phyloP scores from a whole-genome alignment of 140 eudicot species.

The Erigeron philadelphicus region DNA sequence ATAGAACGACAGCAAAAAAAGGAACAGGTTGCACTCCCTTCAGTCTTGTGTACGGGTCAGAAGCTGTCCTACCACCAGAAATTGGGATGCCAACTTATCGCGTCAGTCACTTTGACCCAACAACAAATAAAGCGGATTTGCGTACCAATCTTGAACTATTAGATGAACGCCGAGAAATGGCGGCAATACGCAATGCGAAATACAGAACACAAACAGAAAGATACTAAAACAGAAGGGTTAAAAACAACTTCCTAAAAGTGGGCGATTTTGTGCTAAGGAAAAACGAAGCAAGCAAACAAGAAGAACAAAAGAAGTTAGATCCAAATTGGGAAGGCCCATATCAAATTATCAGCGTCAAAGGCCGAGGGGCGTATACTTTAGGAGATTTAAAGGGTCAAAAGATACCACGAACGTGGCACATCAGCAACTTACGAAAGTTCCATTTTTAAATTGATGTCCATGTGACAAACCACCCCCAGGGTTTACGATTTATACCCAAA shows the following conservation, averaged over 20 bases:
- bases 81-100: too few relatives aligned
- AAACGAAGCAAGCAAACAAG: background rate
- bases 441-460: too few relatives aligned
- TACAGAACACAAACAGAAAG: background rate
- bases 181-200: background rate
- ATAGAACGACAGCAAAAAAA: background rate
- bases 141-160: background rate
- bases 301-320: background rate
- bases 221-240: background rate
- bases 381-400: background rate
- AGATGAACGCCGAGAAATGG: background rate
- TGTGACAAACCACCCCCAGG: too few relatives aligned
- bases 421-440: background rate
- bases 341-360: background rate
- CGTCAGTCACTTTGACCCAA: background rate
- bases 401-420: background rate
- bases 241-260: background rate
- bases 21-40: background rate
- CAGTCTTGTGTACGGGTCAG: background rate
- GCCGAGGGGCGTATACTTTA: background rate
- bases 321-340: slow-evolving; percentile 2
- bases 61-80: background rate
- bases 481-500: too few relatives aligned
- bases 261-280: background rate
- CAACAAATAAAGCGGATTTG: background rate